Conservation (phyloP, 1,284 basidiomycete species). For the Exobasidium rhododendri region DNA sequence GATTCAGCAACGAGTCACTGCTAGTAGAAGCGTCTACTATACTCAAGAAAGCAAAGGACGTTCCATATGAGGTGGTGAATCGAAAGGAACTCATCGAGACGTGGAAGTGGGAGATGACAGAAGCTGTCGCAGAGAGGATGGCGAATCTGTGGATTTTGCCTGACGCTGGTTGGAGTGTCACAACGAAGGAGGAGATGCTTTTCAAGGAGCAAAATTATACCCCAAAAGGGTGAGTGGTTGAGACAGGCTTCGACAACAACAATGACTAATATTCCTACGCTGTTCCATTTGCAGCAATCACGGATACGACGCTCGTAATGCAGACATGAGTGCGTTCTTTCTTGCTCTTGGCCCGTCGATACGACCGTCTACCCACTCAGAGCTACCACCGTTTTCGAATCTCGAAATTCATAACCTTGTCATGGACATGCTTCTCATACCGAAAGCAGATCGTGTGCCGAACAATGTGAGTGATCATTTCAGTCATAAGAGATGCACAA, state of each 20-base stretch:
- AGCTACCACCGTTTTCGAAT: slow-evolving; percentile 65
- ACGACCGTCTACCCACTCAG: slow-evolving; percentile 57
- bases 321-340: slow-evolving; percentile 81
- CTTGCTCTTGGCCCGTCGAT: slow-evolving; percentile 83
- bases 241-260: neutral
- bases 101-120: slow-evolving; percentile 16
- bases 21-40: neutral
- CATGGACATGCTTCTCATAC: slow-evolving; percentile 69
- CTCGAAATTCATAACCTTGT: slow-evolving; percentile 80
- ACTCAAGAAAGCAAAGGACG: neutral
- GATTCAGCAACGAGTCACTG: slow-evolving; percentile 12
- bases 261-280: neutral
- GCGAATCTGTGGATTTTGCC: slow-evolving; percentile 20
- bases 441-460: slow-evolving; percentile 58
- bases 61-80: slow-evolving; percentile 11
- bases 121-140: slow-evolving; percentile 2
- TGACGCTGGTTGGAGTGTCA: slow-evolving; percentile 17
- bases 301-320: slow-evolving; percentile 74
- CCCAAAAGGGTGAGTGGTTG: slow-evolving; percentile 66
- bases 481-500: too few relatives aligned
- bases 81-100: slow-evolving; percentile 16
- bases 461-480: slow-evolving; percentile 77
- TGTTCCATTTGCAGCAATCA: slow-evolving; percentile 61
- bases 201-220: slow-evolving; percentile 61
- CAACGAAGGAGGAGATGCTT: slow-evolving; percentile 44